Conservation (phyloP, 2,329 filamentous ascomycete genomes). For the Tolypocladium tundrense region DNA sequence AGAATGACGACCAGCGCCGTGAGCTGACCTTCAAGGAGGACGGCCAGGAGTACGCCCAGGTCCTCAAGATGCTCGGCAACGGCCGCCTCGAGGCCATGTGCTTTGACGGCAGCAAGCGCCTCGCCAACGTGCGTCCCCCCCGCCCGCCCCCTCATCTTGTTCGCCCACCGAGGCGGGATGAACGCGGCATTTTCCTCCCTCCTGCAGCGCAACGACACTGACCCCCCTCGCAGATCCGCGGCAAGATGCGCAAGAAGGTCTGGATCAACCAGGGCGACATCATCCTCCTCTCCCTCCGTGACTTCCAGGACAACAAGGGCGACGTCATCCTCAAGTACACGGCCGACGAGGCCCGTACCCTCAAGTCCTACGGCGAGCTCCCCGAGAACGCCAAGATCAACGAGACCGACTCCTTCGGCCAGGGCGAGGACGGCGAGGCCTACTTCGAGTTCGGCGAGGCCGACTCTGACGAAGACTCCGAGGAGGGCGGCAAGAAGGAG, state of each 20-base stretch:
- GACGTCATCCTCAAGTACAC: constrained; percentile 97
- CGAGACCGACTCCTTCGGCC: constrained; percentile 91
- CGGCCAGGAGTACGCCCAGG: constrained; percentile 57
- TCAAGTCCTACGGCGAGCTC: constrained; percentile 96
- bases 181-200: background rate
- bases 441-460: constrained; percentile 99
- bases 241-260: constrained; percentile 99
- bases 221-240: constrained; percentile 41
- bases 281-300: constrained; percentile 75
- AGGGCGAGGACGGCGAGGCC: constrained; percentile 87
- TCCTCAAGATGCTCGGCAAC: constrained; percentile 89
- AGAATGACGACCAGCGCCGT: constrained; percentile 98
- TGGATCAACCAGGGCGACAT: constrained; percentile 99
- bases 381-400: constrained; percentile 99
- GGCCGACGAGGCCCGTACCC: constrained; percentile 84
- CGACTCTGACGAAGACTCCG: constrained; percentile 47
- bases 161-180: background rate
- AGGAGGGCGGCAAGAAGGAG: constrained; percentile 58
- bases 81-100: constrained; percentile 85
- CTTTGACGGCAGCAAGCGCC: constrained; percentile 65
- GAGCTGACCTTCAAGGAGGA: constrained; percentile 99
- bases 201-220: background rate
- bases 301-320: constrained; percentile 92
- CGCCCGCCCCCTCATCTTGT: background rate
- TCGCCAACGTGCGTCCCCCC: constrained; percentile 25